Evolutionary conservation across 257 asterid genomes (phyloP).

Genomic region (Voacanga thouarsii): DNA sequence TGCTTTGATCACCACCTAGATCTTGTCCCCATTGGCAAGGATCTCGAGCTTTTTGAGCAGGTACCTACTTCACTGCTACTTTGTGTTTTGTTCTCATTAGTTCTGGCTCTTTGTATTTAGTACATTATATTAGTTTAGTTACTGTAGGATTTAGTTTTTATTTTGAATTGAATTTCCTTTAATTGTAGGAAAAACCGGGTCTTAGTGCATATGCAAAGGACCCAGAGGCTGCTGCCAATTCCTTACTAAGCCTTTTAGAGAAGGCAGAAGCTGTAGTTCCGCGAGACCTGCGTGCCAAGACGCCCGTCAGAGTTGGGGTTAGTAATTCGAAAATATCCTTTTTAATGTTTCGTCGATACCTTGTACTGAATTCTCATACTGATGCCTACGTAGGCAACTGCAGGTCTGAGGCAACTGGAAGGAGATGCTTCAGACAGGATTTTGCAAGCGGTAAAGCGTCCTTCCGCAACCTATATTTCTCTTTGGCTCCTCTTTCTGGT

Average conservation of each 20-base stretch:
- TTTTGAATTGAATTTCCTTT: neutral
- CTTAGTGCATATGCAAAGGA: slow-evolving; percentile 54
- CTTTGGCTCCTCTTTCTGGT: neutral
- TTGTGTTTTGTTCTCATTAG: neutral
- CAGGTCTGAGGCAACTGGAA: slow-evolving; percentile 63
- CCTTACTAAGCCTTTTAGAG: slow-evolving; percentile 41
- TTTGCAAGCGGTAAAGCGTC: slow-evolving; percentile 49
- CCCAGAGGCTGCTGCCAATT: slow-evolving; percentile 57
- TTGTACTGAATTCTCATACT: neutral
- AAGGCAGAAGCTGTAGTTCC: slow-evolving; percentile 58
- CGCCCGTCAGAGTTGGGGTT: slow-evolving; percentile 81
- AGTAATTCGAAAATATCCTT: slow-evolving; percentile 11
- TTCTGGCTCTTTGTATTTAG: slow-evolving; percentile 6
- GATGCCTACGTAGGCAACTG: slow-evolving; percentile 58
- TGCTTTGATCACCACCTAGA: slow-evolving; percentile 65
- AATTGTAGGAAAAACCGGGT: slow-evolving; percentile 55
- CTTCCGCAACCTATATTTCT: slow-evolving; percentile 7
- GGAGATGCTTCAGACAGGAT: slow-evolving; percentile 60
- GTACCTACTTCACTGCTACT: slow-evolving; percentile 14
- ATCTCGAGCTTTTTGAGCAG: slow-evolving; percentile 73
- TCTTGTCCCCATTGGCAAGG: slow-evolving; percentile 74
- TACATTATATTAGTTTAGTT: neutral
- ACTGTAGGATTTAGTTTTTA: neutral
- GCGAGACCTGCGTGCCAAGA: slow-evolving; percentile 24
- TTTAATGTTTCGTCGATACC: neutral